These are phyloP conservation scores for Verticillium alfalfae DNA, from an alignment of 2,329 filamentous ascomycete genomes.

Conservation along the genomic window DNA sequence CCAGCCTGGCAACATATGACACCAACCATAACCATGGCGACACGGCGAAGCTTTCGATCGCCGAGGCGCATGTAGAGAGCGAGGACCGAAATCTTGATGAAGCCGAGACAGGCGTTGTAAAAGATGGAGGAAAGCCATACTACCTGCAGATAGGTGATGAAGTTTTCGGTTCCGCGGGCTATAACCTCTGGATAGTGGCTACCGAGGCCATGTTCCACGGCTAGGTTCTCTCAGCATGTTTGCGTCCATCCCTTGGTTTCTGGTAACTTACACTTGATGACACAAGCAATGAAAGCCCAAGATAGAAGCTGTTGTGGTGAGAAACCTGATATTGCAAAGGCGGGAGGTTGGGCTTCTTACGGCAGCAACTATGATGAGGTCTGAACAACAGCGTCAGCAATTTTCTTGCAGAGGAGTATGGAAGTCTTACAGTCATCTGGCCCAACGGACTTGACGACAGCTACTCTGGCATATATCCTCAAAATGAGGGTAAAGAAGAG, in stretches of 20 bases:
- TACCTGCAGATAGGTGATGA: conserved; percentile 12
- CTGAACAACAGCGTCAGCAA: conserved; percentile 1
- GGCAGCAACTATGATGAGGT: conserved; percentile 10
- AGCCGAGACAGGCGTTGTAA: conserved; percentile 39
- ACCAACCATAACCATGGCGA: conserved; percentile 30
- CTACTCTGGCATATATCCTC: conserved; percentile 30
- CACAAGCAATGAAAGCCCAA: conserved; percentile 25
- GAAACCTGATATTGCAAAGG: neutral
- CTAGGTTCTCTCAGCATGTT: neutral
- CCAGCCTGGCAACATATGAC: conserved; percentile 32
- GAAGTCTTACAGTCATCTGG: conserved; percentile 20
- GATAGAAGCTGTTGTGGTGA: conserved; percentile 14
- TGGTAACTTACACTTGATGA: conserved; percentile 20
- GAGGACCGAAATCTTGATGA: conserved; percentile 41
- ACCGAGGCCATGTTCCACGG: conserved; percentile 20
- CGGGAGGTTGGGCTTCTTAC: neutral
- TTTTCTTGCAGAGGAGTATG: neutral
- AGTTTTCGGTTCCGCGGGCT: conserved; percentile 7
- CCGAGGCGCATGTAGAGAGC: conserved; percentile 37
- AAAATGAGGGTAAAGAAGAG: conserved; percentile 28
- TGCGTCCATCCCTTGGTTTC: neutral
- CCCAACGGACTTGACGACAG: conserved; percentile 24
- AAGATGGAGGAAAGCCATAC: conserved; percentile 41
- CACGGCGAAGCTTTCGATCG: conserved; percentile 24
- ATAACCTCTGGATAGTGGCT: conserved; percentile 19